Percentiles rank a stretch among this genome's conserved stretches.
Evolutionary conservation across 495 filamentous ascomycete species (phyloP).

Genomic region (Neurospora sp.): DNA sequence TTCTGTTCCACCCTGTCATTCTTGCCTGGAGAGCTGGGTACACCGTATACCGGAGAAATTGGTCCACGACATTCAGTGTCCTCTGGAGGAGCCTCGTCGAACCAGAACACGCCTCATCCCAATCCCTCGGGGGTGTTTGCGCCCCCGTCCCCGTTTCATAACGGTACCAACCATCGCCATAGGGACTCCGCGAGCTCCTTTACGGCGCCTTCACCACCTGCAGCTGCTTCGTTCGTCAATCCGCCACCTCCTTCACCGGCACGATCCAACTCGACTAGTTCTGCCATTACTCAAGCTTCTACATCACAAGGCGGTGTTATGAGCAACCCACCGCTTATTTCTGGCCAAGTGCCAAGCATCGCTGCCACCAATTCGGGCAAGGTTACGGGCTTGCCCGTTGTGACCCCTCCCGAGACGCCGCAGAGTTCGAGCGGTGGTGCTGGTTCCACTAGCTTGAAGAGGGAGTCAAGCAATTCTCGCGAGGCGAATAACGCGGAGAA

Average conservation of each 20-base stretch:
- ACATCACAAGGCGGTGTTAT: conserved; percentile 27
- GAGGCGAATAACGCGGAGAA: conserved; percentile 32
- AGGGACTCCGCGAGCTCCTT: conserved; percentile 39
- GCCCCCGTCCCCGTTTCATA: conserved; percentile 46
- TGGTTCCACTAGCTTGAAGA: conserved; percentile 41
- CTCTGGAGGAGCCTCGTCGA: conserved; percentile 33
- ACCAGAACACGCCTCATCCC: conserved; percentile 52
- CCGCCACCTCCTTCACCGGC: conserved; percentile 63
- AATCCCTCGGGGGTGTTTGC: conserved; percentile 53
- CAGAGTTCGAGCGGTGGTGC: conserved; percentile 36
- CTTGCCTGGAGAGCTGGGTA: conserved; percentile 74
- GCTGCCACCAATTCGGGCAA: conserved; percentile 57
- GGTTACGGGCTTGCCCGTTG: conserved; percentile 44
- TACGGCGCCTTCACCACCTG: conserved; percentile 48
- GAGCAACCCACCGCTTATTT: conserved; percentile 69
- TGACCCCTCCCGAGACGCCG: conserved; percentile 77
- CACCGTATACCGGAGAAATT: conserved; percentile 62
- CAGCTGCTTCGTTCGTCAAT: conserved; percentile 33
- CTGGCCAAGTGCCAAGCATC: conserved; percentile 63
- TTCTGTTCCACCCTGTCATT: conserved; percentile 93
- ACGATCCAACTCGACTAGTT: conserved; percentile 77
- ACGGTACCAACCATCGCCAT: conserved; percentile 33
- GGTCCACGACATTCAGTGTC: conserved; percentile 36
- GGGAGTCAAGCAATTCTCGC: conserved; percentile 43
- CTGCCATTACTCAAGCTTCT: conserved; percentile 55